Evolutionary conservation across 805 yeast species (phyloP), one percentile per base, ranked within the genome.

Genomic region (Kodamaea neixiangensis): DNA sequence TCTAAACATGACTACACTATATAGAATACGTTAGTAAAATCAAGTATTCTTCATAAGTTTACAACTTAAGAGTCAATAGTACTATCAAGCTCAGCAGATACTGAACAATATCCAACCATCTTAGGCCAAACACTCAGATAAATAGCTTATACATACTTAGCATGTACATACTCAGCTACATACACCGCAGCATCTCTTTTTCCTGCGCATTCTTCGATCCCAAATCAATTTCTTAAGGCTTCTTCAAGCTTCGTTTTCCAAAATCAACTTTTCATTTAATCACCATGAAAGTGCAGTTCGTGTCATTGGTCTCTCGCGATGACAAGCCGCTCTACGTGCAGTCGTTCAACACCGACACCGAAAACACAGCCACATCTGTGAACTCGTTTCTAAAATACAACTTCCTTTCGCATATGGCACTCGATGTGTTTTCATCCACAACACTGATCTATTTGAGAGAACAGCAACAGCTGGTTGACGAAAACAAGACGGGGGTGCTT

Each of bases 361-460:
- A 34, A 22, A 47, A 39, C 5, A 19, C 47, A 5, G 20, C 52
- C 10, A 47, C 56, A 15, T 61, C 66, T 35, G 72, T 76, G 42
- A 77, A 81, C 56, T 73, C 72, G 52, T 67, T 80, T 49, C 67
- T 85, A 25, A 82, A 85, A 57, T 85, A 82, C 68, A 84, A 86
- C 59, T 86, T 86, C 57, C 69, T 86, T 25, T 79, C 89, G n/a
- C 89, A 86, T 61, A 85, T 86, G 86, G 83, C 90, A 4, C 68
- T 86, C 19, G 92, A 86, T 63, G 78, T 85, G 17, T 84, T 86
- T 59, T 74, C 83, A 31, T 80, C 87, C 25, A 81, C 83, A 0
- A 54, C 74, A 9, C 66, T 77, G 31, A 68, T 77, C 15, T 59
- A 61, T 45, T 56, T 73, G 25, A 60, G 76, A 20, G 77, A 71